Base-by-base conservation (phyloP, 1,284 basidiomycete species). In the Fomitopsis palustris region DNA sequence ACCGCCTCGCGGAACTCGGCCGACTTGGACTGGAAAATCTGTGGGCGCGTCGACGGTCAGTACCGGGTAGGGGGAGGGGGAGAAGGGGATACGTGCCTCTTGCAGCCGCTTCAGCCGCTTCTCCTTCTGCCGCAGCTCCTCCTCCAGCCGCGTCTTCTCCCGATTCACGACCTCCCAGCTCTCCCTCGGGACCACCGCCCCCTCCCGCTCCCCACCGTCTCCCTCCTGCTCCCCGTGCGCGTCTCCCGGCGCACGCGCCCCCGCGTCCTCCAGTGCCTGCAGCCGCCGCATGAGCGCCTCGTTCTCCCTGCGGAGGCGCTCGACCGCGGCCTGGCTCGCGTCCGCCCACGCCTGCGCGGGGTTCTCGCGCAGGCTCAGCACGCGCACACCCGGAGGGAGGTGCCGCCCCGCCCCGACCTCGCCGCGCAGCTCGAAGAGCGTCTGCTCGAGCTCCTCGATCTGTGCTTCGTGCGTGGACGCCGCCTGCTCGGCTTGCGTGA, bases 1-100 rank as follows among this genome's bases (percentile, higher is more conserved):
- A 95, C 87, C 14, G 90, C 86, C 65, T 92, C 89, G 17, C 88
- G 81, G 73, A 95, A 94, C 68, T 95, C 92, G 53, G 84, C 81
- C 3, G 85, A 86, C 71, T 94, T 95, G 37, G 85, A 83, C 0
- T 78, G 74, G 69, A 90, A 95, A 1, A 89, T 80, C 84, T 89
- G 64, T 5, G 38, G 3, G 35, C 23, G 45, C 31, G 23, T n/a
- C n/a, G n/a, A n/a, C n/a, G n/a, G n/a, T n/a, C n/a, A n/a, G n/a
- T n/a, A n/a, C n/a, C n/a, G n/a, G n/a, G n/a, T n/a, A n/a, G n/a
- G n/a, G n/a, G n/a, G n/a, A n/a, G n/a, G n/a, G n/a, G n/a, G n/a
- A n/a, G n/a, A n/a, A n/a, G 21, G 25, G 45, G 51, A 29, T 47
- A 37, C 29, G 19, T 57, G 87, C 84, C 81, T 93, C 81, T 67